These are phyloP conservation scores for Sporothrix pseudoabietina DNA, from an alignment of 2,329 filamentous ascomycete genomes.

Conservation along the genomic window DNA sequence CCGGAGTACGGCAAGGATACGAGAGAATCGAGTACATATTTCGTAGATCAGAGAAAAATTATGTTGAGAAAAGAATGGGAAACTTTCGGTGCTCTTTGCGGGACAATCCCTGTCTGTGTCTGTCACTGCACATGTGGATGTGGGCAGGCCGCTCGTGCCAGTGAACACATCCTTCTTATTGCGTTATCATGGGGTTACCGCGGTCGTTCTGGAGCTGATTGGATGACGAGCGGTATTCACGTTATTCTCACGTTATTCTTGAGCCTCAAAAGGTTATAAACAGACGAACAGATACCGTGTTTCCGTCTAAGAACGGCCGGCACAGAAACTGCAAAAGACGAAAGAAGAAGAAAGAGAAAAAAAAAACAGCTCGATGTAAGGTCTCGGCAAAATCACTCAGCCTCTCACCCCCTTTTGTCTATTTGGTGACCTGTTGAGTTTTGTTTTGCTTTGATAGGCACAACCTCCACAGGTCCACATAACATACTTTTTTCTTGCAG, in stretches of 20 bases:
- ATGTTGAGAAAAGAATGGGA: neutral
- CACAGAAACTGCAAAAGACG: neutral
- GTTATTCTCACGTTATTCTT: neutral
- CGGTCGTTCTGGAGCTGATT: neutral
- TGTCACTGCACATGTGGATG: neutral
- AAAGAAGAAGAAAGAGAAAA: no score
- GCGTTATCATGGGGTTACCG: neutral
- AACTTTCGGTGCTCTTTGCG: neutral
- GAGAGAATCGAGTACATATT: neutral
- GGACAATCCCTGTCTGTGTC: neutral
- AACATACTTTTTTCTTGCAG: neutral
- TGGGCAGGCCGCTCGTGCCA: neutral
- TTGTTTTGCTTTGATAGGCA: constrained; percentile 8
- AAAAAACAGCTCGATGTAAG: neutral
- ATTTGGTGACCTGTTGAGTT: neutral
- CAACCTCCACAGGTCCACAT: neutral
- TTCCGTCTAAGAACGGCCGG: neutral
- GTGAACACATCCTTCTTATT: constrained; percentile 4
- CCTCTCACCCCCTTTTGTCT: neutral
- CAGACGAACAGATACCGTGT: no score
- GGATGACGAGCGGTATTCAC: neutral
- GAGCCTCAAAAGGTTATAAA: no score
- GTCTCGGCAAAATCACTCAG: neutral
- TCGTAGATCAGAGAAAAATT: neutral
- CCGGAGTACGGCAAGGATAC: constrained; percentile 1